Percentiles rank a stretch among this genome's conserved stretches.
Conservation (phyloP, 192 early-diverging fungal species). For the Coemansia sp. region DNA sequence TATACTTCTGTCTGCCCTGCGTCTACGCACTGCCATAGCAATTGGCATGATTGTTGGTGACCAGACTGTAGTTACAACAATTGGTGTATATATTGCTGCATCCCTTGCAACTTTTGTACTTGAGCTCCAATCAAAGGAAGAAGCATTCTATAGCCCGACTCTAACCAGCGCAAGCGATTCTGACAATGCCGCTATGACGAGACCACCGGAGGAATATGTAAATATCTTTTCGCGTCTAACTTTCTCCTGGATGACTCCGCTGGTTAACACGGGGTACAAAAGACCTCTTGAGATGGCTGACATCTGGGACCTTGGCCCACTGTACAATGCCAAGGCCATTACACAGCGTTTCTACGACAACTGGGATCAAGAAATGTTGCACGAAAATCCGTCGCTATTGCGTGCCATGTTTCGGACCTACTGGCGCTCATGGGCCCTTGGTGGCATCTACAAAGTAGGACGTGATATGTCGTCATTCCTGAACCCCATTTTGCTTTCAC, state of each 20-base stretch:
- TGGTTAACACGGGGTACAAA: conserved; percentile 74
- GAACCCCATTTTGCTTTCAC: conserved; percentile 73
- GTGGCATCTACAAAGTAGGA: conserved; percentile 66
- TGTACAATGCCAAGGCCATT: neutral
- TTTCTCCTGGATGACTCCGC: conserved; percentile 87
- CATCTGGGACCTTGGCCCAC: conserved; percentile 55
- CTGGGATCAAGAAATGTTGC: neutral
- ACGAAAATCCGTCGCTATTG: conserved; percentile 64
- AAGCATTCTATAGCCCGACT: no score
- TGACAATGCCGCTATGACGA: no score
- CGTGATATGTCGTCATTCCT: conserved; percentile 72
- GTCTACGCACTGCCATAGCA: no score
- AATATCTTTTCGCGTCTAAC: conserved; percentile 79
- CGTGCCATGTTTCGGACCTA: conserved; percentile 57
- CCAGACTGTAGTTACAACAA: no score
- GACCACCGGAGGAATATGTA: conserved; percentile 61
- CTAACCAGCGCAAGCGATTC: no score
- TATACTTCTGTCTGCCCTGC: no score
- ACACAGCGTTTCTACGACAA: neutral
- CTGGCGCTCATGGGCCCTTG: conserved; percentile 62
- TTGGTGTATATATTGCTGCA: no score
- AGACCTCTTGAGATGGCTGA: conserved; percentile 78
- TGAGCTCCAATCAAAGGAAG: no score
- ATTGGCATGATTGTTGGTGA: no score
- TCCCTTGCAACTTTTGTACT: no score